phyloP scores from a whole-genome alignment of 768 basidiomycete genomes.

The Podaxis rugospora region DNA sequence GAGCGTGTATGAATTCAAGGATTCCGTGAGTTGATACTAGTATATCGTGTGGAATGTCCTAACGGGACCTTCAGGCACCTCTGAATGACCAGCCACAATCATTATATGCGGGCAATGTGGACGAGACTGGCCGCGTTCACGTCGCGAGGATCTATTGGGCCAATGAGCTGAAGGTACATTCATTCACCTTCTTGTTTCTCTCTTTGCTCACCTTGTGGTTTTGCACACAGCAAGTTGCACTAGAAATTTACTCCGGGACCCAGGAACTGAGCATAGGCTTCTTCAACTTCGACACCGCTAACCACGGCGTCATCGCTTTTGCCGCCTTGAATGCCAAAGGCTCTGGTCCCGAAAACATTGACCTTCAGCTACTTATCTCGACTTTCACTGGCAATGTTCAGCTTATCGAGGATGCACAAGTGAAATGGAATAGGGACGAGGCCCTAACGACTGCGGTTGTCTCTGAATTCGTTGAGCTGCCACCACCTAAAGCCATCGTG shows the following conservation, averaged over 20 bases:
- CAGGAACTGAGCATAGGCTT: not conserved
- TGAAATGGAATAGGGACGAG: constrained; percentile 82
- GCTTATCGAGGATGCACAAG: constrained; percentile 30
- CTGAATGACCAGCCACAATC: constrained; percentile 41
- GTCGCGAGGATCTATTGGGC: constrained; percentile 71
- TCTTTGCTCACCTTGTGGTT: constrained; percentile 1
- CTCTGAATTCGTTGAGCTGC: constrained; percentile 75
- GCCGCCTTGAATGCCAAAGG: constrained; percentile 8
- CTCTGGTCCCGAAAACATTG: not conserved
- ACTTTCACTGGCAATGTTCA: constrained; percentile 63
- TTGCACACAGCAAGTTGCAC: constrained; percentile 38
- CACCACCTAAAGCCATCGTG: constrained; percentile 36
- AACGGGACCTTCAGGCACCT: constrained; percentile 27
- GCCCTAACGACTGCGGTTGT: constrained; percentile 58
- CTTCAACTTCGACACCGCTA: constrained; percentile 10
- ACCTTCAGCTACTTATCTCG: constrained; percentile 66
- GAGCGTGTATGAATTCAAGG: constrained; percentile 50
- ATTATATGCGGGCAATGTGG: constrained; percentile 53
- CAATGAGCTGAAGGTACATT: constrained; percentile 42
- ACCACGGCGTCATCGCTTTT: constrained; percentile 11
- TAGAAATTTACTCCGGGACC: constrained; percentile 30
- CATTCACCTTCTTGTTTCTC: not conserved
- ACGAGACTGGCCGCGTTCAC: constrained; percentile 45
- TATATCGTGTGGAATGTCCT: not conserved
- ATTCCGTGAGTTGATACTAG: constrained; percentile 37